A percentile compares a stretch with the other conserved stretches of the same genome.
phyloP scores from a whole-genome alignment of 768 basidiomycete genomes.

The Hemileccinum rubropunctum region DNA sequence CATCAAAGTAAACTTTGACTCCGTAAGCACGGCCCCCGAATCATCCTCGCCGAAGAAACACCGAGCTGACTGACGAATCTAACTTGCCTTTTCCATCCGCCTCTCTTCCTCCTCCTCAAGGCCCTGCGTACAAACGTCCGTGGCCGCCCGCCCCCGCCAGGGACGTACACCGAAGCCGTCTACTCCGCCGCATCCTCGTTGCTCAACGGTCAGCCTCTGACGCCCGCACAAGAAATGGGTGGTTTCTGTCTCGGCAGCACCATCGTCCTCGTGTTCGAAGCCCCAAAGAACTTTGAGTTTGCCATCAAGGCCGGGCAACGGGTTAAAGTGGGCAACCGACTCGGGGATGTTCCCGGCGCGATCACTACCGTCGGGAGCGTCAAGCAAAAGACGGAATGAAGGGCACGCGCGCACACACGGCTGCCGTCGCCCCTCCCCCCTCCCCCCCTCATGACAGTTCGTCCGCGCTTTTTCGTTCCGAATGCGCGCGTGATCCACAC shows the following conservation, averaged over 20 bases:
- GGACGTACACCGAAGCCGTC: slow-evolving; percentile 89
- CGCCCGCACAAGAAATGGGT: slow-evolving; percentile 92
- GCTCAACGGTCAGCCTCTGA: slow-evolving; percentile 84
- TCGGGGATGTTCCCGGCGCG: slow-evolving; percentile 54
- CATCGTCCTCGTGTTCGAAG: slow-evolving; percentile 96
- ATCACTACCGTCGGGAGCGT: slow-evolving; percentile 22
- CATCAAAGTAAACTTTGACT: slow-evolving; percentile 95
- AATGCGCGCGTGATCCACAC: background rate
- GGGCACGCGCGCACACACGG: too few relatives aligned
- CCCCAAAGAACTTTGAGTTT: slow-evolving; percentile 81
- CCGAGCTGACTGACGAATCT: background rate
- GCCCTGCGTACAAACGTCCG: slow-evolving; percentile 88
- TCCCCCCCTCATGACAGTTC: background rate
- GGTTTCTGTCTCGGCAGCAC: slow-evolving; percentile 95
- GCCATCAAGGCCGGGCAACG: slow-evolving; percentile 73
- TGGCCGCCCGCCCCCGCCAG: slow-evolving; percentile 66
- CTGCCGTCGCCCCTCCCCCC: background rate
- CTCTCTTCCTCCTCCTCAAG: slow-evolving; percentile 34
- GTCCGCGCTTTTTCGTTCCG: background rate
- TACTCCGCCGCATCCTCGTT: slow-evolving; percentile 83
- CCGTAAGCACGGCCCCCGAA: slow-evolving; percentile 39
- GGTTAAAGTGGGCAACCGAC: slow-evolving; percentile 79
- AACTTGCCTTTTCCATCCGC: background rate
- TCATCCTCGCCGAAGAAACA: background rate
- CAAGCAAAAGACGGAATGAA: slow-evolving; percentile 32